A percentile compares a stretch with the other conserved stretches of the same genome.
Evolutionary conservation across 2,329 filamentous ascomycete species (phyloP).

Genomic region (Alternaria sp.): DNA sequence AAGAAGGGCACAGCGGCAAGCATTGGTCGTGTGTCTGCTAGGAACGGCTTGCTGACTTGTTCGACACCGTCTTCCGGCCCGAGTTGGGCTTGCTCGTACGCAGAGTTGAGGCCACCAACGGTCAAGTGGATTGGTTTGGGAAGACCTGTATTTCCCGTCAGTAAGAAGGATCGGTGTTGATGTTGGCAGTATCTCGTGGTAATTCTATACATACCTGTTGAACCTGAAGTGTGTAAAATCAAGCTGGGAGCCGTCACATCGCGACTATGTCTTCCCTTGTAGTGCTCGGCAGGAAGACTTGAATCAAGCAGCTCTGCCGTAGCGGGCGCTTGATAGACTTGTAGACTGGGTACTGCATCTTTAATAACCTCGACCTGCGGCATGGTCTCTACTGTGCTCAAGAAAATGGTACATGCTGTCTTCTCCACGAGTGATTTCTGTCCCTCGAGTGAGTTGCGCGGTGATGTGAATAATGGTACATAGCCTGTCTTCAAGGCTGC

Average conservation of each 20-base stretch:
- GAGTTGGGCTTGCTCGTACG: background rate
- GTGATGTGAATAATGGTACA: constrained; percentile 8
- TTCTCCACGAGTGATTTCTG: constrained; percentile 5
- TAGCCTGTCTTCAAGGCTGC: constrained; percentile 9
- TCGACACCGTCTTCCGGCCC: background rate
- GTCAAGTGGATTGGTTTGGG: constrained; percentile 7
- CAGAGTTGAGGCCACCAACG: background rate
- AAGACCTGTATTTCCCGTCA: background rate
- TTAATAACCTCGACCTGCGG: background rate
- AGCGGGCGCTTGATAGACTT: background rate
- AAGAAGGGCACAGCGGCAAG: constrained; percentile 8
- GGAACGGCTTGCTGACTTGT: background rate
- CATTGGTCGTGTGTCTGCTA: background rate
- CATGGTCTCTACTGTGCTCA: constrained; percentile 3
- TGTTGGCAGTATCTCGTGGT: too few species aligned
- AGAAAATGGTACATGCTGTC: constrained; percentile 1
- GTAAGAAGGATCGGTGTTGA: background rate
- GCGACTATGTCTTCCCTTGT: constrained; percentile 1
- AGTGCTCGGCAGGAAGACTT: background rate
- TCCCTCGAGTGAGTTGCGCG: constrained; percentile 4
- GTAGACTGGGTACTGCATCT: background rate
- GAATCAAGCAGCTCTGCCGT: background rate
- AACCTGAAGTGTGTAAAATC: constrained; percentile 12
- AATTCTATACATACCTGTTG: background rate
- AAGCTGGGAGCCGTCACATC: background rate